Percentiles rank a stretch among this genome's conserved stretches.
phyloP scores from a whole-genome alignment of 805 yeast species.

The Yueomyces sp. region DNA sequence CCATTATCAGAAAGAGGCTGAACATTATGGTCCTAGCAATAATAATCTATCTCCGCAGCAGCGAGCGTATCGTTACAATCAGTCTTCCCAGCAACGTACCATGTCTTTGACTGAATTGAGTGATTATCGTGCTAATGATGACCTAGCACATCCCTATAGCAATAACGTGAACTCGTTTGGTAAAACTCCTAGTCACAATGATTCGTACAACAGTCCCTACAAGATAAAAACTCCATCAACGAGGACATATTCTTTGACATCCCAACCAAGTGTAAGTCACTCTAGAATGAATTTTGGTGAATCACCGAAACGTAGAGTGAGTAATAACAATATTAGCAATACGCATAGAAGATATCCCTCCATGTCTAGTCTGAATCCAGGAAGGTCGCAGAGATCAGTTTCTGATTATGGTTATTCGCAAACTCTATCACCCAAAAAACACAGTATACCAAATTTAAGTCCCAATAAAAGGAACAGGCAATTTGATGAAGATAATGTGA shows the following conservation, averaged over 20 bases:
- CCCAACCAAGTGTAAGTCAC: constrained; percentile 5
- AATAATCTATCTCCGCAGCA: background rate
- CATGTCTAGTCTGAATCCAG: background rate
- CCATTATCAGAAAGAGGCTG: constrained; percentile 16
- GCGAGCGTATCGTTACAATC: background rate
- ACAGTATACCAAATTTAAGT: background rate
- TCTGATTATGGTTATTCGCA: background rate
- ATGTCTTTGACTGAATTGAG: constrained; percentile 1
- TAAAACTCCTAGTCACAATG: background rate
- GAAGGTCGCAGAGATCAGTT: background rate
- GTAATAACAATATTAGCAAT: background rate
- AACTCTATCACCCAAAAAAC: background rate
- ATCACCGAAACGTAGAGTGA: background rate
- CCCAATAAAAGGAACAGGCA: background rate
- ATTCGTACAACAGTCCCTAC: background rate
- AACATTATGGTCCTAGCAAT: constrained; percentile 4
- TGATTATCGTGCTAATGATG: background rate
- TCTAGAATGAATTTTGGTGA: background rate
- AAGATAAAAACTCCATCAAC: background rate
- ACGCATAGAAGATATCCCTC: background rate
- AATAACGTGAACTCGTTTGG: background rate
- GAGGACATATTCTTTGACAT: constrained; percentile 11
- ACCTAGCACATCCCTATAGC: background rate
- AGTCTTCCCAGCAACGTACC: constrained; percentile 1
- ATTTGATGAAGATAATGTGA: background rate